Conservation (phyloP, 495 filamentous ascomycete genomes). For the Neurospora sp. region DNA sequence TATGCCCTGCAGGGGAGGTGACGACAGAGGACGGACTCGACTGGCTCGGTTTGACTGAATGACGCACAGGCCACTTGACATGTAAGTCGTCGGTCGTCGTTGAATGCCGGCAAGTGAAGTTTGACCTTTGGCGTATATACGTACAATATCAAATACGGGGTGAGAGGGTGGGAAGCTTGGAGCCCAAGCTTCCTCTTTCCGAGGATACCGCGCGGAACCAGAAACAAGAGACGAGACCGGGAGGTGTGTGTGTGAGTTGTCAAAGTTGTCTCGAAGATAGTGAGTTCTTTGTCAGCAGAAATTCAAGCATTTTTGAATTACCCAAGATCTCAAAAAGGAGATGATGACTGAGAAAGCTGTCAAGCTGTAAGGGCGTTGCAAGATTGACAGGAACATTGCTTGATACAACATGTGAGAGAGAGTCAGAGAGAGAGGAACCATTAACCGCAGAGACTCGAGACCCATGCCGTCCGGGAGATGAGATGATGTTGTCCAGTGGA, state of each 20-base stretch:
- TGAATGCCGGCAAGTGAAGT: not conserved
- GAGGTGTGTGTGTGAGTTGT: not conserved
- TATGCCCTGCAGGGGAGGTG: slow-evolving; percentile 24
- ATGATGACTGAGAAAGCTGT: not conserved
- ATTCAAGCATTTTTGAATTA: not conserved
- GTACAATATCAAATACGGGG: not conserved
- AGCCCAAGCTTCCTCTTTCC: not conserved
- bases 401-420: not conserved
- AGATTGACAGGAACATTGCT: not conserved
- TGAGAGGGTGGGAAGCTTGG: not conserved
- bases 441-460: not conserved
- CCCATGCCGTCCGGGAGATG: slow-evolving; percentile 5
- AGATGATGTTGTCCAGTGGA: slow-evolving; percentile 9
- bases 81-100: not conserved
- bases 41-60: not conserved
- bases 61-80: not conserved
- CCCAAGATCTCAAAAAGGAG: not conserved
- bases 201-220: not conserved
- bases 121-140: not conserved
- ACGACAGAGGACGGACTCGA: not conserved
- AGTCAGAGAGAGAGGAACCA: not conserved
- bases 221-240: not conserved
- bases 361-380: not conserved
- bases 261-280: not conserved
- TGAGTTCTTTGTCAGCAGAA: not conserved